These are phyloP conservation scores for Cladosporium sp. DNA, from an alignment of 2,329 filamentous ascomycete genomes.

Conservation along the genomic window DNA sequence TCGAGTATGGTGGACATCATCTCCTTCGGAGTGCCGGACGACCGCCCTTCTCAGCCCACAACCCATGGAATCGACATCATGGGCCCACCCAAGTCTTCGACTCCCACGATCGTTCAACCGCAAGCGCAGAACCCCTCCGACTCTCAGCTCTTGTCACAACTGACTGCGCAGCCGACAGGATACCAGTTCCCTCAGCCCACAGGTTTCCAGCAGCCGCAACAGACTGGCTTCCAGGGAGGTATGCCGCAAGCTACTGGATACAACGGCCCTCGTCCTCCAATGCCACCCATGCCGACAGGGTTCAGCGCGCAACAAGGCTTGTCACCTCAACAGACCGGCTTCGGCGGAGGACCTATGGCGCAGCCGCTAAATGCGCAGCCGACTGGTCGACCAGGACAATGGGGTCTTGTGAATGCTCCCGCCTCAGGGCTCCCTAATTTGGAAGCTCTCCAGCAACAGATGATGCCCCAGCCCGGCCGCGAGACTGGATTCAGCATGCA, in stretches of 20 bases:
- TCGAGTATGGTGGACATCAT: slow-evolving; percentile 99
- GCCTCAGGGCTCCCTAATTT: slow-evolving; percentile 88
- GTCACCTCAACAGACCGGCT: slow-evolving; percentile 62
- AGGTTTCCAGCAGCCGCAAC: slow-evolving; percentile 50
- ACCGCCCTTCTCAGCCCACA: slow-evolving; percentile 43
- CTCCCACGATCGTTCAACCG: slow-evolving; percentile 47
- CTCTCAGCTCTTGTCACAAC: slow-evolving; percentile 53
- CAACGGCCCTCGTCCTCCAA: slow-evolving; percentile 71
- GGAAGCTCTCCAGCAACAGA: slow-evolving; percentile 82
- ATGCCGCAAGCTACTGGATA: slow-evolving; percentile 77
- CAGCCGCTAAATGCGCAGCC: slow-evolving; percentile 80
- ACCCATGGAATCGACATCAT: slow-evolving; percentile 70
- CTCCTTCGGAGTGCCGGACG: slow-evolving; percentile 84
- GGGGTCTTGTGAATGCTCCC: slow-evolving; percentile 96
- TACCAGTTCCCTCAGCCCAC: slow-evolving; percentile 54
- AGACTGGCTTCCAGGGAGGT: slow-evolving; percentile 48
- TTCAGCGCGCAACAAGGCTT: slow-evolving; percentile 58
- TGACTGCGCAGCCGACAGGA: slow-evolving; percentile 52
- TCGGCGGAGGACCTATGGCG: slow-evolving; percentile 52
- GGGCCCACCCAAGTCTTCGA: slow-evolving; percentile 39
- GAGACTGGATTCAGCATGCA: slow-evolving; percentile 83
- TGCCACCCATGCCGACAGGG: slow-evolving; percentile 74
- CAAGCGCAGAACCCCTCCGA: slow-evolving; percentile 66
- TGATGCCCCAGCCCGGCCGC: slow-evolving; percentile 95
- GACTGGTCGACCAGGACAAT: slow-evolving; percentile 87